These are phyloP conservation scores for Verticillium nubilum DNA, from an alignment of 2,329 filamentous ascomycete species.

Conservation along the genomic window DNA sequence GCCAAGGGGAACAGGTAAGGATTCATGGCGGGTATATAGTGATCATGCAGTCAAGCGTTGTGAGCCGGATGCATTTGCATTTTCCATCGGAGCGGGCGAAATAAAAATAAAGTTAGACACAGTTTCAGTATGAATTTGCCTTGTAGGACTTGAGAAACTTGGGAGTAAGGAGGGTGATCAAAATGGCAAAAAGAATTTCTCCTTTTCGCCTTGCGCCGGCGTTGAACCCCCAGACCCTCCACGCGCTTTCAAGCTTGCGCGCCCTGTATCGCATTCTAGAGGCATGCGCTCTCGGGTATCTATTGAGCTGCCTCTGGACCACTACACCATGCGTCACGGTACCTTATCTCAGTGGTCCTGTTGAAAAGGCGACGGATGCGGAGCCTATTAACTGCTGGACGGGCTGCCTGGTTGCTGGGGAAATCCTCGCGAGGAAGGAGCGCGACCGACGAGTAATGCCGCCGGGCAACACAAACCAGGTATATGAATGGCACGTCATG, in stretches of 20 bases:
- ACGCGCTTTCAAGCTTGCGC: neutral
- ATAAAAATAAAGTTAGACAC: too few species aligned
- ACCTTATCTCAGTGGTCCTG: too few species aligned
- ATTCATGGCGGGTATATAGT: neutral
- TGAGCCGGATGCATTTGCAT: neutral
- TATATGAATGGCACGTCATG: too few species aligned
- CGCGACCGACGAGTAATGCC: too few species aligned
- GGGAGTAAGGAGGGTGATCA: too few species aligned
- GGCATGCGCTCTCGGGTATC: neutral
- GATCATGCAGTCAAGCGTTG: neutral
- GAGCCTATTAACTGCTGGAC: neutral
- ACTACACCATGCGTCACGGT: neutral
- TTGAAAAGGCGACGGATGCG: neutral
- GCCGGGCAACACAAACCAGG: too few species aligned
- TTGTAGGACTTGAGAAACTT: too few species aligned
- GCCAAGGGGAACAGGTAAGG: conserved; percentile 45
- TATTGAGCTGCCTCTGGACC: neutral
- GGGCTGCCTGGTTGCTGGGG: neutral
- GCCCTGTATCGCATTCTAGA: neutral
- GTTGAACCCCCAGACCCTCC: neutral
- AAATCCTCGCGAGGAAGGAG: neutral
- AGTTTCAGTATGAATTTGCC: too few species aligned
- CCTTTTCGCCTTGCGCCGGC: neutral
- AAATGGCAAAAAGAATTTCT: neutral
- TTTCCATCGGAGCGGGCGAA: neutral